Conservation (phyloP, 2,329 filamentous ascomycete species). For the Stachybotrys chlorohalonatus region DNA sequence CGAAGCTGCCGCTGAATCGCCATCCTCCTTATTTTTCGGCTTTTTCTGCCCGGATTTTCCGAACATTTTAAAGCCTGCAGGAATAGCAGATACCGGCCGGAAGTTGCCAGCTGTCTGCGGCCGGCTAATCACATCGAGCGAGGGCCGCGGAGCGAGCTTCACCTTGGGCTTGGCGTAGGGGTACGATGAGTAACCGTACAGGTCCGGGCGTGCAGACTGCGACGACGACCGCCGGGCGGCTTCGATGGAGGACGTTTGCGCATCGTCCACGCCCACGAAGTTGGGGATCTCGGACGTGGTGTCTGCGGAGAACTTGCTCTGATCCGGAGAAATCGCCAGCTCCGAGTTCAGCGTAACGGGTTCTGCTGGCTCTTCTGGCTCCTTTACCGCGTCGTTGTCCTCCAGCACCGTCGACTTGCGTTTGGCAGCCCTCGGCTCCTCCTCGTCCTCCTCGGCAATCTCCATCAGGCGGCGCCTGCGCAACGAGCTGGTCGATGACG, state of each 20-base stretch:
- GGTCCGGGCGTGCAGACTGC: slow-evolving; percentile 42
- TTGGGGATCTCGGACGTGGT: slow-evolving; percentile 40
- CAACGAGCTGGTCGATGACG: slow-evolving; percentile 74
- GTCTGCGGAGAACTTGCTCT: slow-evolving; percentile 36
- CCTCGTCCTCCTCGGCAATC: slow-evolving; percentile 88
- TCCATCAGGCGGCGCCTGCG: slow-evolving; percentile 73
- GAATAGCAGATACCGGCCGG: slow-evolving; percentile 69
- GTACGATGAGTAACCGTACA: slow-evolving; percentile 40
- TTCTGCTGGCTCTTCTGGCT: slow-evolving; percentile 16
- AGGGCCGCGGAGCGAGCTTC: slow-evolving; percentile 80
- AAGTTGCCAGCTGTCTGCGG: slow-evolving; percentile 54
- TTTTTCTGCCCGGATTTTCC: slow-evolving; percentile 46
- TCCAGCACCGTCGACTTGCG: slow-evolving; percentile 47
- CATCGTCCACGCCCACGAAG: slow-evolving; percentile 37
- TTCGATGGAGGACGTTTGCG: slow-evolving; percentile 34
- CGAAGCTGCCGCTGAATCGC: slow-evolving; percentile 8
- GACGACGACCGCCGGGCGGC: slow-evolving; percentile 38
- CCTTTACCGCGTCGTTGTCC: slow-evolving; percentile 19
- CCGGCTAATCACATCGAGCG: slow-evolving; percentile 52
- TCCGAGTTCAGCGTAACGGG: slow-evolving; percentile 43
- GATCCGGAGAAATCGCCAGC: slow-evolving; percentile 40
- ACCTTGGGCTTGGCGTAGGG: slow-evolving; percentile 64
- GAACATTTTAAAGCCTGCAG: slow-evolving; percentile 67
- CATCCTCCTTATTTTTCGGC: slow-evolving; percentile 18
- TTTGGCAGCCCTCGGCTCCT: slow-evolving; percentile 52